These are phyloP conservation scores for Aspergillus niger DNA, from an alignment of 2,329 filamentous ascomycete species.

Conservation along the genomic window DNA sequence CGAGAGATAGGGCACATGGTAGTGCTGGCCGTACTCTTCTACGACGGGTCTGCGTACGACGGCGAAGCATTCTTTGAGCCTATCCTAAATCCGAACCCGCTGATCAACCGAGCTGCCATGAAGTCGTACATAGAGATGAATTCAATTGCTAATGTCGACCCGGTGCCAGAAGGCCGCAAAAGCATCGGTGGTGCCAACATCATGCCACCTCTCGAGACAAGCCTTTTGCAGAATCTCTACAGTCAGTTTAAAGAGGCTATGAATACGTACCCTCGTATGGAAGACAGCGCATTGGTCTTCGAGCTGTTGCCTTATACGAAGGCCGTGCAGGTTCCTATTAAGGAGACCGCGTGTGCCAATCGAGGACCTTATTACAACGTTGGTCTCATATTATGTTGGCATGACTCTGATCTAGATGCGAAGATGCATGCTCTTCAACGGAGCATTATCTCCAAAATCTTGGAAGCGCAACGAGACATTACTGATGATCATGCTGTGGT, in stretches of 20 bases:
- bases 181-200: constrained; percentile 7
- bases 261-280: constrained; percentile 2
- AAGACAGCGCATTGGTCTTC: constrained; percentile 13
- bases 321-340: constrained; percentile 5
- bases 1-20: background rate
- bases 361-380: constrained; percentile 13
- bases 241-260: constrained; percentile 5
- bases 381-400: constrained; percentile 11
- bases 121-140: constrained; percentile 13
- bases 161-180: constrained; percentile 12
- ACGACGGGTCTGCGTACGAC: background rate
- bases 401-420: constrained; percentile 7
- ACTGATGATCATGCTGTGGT: background rate
- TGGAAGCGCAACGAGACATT: background rate
- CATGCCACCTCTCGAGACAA: background rate
- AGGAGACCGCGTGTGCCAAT: constrained; percentile 14
- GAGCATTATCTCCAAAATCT: background rate
- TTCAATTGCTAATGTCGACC: constrained; percentile 9
- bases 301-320: constrained; percentile 12
- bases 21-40: constrained; percentile 7
- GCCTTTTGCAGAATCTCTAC: constrained; percentile 2
- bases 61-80: constrained; percentile 9
- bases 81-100: background rate
- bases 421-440: constrained; percentile 1
- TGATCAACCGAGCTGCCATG: background rate